Conservation (phyloP, 169 alveolate genomes). For the Plasmodium adleri region DNA sequence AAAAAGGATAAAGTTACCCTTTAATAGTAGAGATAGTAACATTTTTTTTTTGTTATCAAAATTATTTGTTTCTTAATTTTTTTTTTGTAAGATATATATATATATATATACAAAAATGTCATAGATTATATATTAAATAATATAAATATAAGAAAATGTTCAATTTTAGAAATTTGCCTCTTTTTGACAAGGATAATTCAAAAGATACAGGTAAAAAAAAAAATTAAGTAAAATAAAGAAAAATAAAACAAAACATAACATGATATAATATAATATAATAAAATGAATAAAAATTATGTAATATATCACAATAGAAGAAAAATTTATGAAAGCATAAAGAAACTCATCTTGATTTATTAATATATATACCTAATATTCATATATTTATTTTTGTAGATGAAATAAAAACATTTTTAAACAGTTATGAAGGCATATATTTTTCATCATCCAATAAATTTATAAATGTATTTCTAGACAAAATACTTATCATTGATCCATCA, state of each 20-base stretch:
- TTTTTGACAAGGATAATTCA: constrained; percentile 46
- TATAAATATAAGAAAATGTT: constrained; percentile 29
- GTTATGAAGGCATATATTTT: constrained; percentile 58
- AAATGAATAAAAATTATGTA: background rate
- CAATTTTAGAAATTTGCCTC: constrained; percentile 53
- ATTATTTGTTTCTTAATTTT: too few species aligned
- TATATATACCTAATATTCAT: background rate
- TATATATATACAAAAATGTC: too few species aligned
- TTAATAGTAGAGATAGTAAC: too few species aligned
- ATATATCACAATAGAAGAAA: background rate
- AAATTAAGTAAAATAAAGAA: background rate
- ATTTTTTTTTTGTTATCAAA: too few species aligned
- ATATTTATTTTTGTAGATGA: constrained; percentile 33
- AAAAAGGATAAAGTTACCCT: too few species aligned
- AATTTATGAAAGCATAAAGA: too few species aligned
- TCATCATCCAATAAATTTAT: constrained; percentile 48
- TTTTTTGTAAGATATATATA: too few species aligned
- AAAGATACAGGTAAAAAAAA: constrained; percentile 57
- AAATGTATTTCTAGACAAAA: constrained; percentile 64
- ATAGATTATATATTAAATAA: too few species aligned
- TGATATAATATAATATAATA: too few species aligned
- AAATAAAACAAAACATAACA: background rate
- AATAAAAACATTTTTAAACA: constrained; percentile 38
- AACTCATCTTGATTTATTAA: background rate
- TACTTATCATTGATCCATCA: constrained; percentile 51